Base-by-base conservation (phyloP, 2,329 filamentous ascomycete species). In the Curvularia spicifera region DNA sequence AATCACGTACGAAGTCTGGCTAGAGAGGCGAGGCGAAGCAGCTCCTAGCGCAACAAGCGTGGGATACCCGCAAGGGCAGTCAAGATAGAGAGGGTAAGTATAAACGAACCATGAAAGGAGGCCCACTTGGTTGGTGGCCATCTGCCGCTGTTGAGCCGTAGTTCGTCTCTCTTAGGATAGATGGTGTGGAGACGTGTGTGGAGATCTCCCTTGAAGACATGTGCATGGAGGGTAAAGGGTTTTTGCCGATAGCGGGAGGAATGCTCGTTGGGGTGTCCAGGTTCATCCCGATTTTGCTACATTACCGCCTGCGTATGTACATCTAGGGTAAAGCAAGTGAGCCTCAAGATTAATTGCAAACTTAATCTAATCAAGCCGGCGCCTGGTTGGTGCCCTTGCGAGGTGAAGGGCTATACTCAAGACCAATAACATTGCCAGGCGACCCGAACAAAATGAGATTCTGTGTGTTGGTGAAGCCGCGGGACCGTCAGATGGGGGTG, bases 61-160 rank as follows among this genome's bases (percentile, higher is more conserved):
- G 13, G 13, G 33, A 35, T 12, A 35, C 33, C 5, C 15, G 35
- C 35, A 37, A 37, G 35, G 35, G 35, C 2, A 37, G 35, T 37
- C 35, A 37, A 37, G 35, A 18, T 37, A 18, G 15, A 37, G 6
- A 51, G 47, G 18, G 29, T 45, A 29, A 28, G 28, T 50, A 53
- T 49, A 40, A 47, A 53, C 51, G 46, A 37, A 18, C 37, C 28
- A 46, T 49, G 42, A 56, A 37, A 15, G 47, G 22, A 22, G 48
- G 35, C 35, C 56, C 49, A 51, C 53, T 43, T 52, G 35, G 35
- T 39, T 13, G 18, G 45, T 53, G 42, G 37, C 37, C 51, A 53
- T 52, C 52, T 61, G 57, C 59, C 50, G 54, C 58, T 64, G 63
- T 68, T 68, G 61, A 64, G 53, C 65, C 51, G 60, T 52, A 47